Evolutionary conservation across 768 basidiomycete species (phyloP), one percentile per base, ranked within the genome.

Genomic region (Calocybe cyanea): DNA sequence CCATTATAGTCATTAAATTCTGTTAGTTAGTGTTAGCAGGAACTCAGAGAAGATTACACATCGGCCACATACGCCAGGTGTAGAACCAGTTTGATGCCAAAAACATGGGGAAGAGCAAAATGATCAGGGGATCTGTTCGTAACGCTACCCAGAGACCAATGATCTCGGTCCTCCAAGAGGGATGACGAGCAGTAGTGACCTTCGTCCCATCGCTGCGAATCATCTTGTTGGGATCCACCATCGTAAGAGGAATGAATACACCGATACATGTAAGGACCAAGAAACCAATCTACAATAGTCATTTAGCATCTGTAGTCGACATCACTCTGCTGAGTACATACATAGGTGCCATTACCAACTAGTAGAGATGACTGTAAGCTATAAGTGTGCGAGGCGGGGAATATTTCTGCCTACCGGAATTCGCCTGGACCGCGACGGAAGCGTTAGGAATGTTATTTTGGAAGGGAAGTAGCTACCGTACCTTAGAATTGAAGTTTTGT

Each of bases 1-100:
- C 72, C 80, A 54, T 91, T 92, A 64, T 75, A 91, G 43, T 80
- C 84, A 51, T 86, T 89, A 64, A 85, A 84, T 64, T 90, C 83
- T 88, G 50, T 45, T 6, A 35, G 56, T 5, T 28, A 36, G 33
- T 18, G 3, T 24, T 8, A 6, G 40, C 5, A 35, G 6, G 11
- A 11, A 28, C 25, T 28, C 25, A 11, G 11, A 28, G 6, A 6
- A 28, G 31, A 33, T 40, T 41, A 56, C 41, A 13, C 31, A 39
- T 46, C 24, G 40, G 13, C 24, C 32, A 17, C 82, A 56, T 51
- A 87, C 85, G 87, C 85, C 85, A 90, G 1, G 87, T 83, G 58
- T 88, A 88, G 65, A 89, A 90, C 78, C 85, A 91, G 60, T 90
- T 91, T 34, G 82, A 85, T 5, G 85, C 81, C 45, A 90, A 76